phyloP scores from a whole-genome alignment of 2,329 filamentous ascomycete species.

The Hymenoscyphus repandus region DNA sequence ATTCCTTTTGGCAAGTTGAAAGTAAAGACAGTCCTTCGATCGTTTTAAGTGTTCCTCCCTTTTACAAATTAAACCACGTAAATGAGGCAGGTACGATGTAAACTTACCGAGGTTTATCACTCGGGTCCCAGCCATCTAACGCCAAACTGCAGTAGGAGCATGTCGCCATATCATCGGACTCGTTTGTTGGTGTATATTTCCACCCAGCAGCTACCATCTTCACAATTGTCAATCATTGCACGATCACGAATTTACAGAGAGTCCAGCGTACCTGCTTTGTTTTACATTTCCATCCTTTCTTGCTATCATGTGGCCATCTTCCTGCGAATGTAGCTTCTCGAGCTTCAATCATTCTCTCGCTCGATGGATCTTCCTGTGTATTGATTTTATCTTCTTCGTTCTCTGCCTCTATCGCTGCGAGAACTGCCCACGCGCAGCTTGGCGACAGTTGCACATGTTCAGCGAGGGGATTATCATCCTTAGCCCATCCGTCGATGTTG shows the following conservation, averaged over 20 bases:
- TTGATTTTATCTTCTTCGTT: slow-evolving; percentile 58
- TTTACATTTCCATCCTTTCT: slow-evolving; percentile 86
- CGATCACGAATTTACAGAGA: neutral
- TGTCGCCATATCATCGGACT: slow-evolving; percentile 82
- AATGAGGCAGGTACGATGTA: slow-evolving; percentile 7
- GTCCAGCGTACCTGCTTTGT: slow-evolving; percentile 63
- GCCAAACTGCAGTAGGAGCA: slow-evolving; percentile 88
- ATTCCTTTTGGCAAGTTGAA: slow-evolving; percentile 62
- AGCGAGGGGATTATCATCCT: slow-evolving; percentile 71
- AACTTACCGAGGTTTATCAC: slow-evolving; percentile 78
- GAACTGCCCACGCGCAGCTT: slow-evolving; percentile 82
- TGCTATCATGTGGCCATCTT: slow-evolving; percentile 83
- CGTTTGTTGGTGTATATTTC: slow-evolving; percentile 82
- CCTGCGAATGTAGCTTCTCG: slow-evolving; percentile 78
- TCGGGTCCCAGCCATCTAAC: slow-evolving; percentile 90
- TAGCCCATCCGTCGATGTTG: slow-evolving; percentile 87
- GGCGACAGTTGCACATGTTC: slow-evolving; percentile 83
- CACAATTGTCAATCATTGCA: slow-evolving; percentile 18
- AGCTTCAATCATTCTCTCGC: slow-evolving; percentile 66
- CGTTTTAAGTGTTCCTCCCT: slow-evolving; percentile 83
- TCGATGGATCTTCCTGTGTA: slow-evolving; percentile 67
- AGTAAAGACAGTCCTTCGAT: slow-evolving; percentile 77
- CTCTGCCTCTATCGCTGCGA: slow-evolving; percentile 55
- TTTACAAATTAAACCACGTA: slow-evolving; percentile 12
- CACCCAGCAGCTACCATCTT: slow-evolving; percentile 88